These are phyloP conservation scores for Psilocybe cyanescens DNA, from an alignment of 768 basidiomycete species.

Conservation along the genomic window DNA sequence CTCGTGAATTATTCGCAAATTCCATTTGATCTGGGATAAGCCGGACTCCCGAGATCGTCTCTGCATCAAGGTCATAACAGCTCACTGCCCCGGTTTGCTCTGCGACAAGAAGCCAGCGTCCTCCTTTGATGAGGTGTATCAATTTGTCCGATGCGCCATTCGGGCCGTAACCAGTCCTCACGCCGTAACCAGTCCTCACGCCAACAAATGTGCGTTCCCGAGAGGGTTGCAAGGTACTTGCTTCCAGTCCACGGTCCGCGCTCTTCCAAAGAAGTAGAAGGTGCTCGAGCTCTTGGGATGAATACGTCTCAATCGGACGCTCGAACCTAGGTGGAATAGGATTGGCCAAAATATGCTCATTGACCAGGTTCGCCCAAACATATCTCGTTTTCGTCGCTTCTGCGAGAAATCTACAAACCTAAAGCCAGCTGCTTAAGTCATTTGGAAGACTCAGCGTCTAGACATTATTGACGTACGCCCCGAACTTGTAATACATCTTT, in stretches of 20 bases:
- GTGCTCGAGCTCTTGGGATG: not conserved
- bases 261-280: not conserved
- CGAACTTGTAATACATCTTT: not conserved
- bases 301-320: not conserved
- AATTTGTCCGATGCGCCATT: too few relatives aligned
- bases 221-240: too few relatives aligned
- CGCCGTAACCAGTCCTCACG: too few relatives aligned
- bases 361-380: not conserved
- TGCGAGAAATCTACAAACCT: not conserved
- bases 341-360: not conserved
- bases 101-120: too few relatives aligned
- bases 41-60: not conserved
- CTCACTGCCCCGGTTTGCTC: too few relatives aligned
- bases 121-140: too few relatives aligned
- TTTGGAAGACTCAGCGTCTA: too few relatives aligned
- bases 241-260: too few relatives aligned
- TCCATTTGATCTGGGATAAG: not conserved
- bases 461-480: not conserved
- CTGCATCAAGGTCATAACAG: slow-evolving; percentile 1
- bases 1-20: not conserved
- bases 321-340: not conserved
- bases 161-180: too few relatives aligned
- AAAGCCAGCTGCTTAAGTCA: not conserved
- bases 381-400: not conserved
- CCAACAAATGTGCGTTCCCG: too few relatives aligned